Evolutionary conservation across 1,139 yeast species (phyloP).

Genomic region (Suhomyces anneliseae): DNA sequence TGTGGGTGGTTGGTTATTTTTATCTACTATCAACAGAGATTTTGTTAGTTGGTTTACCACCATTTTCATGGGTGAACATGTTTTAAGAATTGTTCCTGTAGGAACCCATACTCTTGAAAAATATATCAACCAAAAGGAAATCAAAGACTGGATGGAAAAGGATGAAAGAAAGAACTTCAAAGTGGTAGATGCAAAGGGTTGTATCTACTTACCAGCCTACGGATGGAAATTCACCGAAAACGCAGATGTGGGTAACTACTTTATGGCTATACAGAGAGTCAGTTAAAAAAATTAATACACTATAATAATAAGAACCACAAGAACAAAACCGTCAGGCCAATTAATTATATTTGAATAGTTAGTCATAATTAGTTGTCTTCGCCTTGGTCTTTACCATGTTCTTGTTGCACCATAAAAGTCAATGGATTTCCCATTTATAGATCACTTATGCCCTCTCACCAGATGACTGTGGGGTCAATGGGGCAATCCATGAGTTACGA

Average conservation of each 20-base stretch:
- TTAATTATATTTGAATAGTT: too few relatives aligned
- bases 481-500: too few relatives aligned
- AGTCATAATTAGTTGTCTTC: too few relatives aligned
- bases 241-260: slow-evolving; percentile 75
- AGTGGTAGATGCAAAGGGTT: slow-evolving; percentile 71
- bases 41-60: slow-evolving; percentile 91
- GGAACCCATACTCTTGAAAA: slow-evolving; percentile 91
- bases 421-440: too few relatives aligned
- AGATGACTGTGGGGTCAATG: too few relatives aligned
- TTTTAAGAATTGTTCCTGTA: slow-evolving; percentile 77
- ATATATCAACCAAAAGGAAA: slow-evolving; percentile 76
- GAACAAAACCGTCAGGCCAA: background rate
- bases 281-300: background rate
- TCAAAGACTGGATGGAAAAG: slow-evolving; percentile 60
- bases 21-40: slow-evolving; percentile 92
- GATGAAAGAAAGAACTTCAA: slow-evolving; percentile 46
- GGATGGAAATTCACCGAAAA: slow-evolving; percentile 79
- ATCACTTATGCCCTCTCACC: too few relatives aligned
- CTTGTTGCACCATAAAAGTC: too few relatives aligned
- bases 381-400: too few relatives aligned
- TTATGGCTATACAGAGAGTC: slow-evolving; percentile 70
- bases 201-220: slow-evolving; percentile 74
- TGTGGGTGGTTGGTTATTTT: slow-evolving; percentile 81
- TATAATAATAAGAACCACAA: background rate
- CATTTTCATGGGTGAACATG: slow-evolving; percentile 82